Evolutionary conservation across 768 basidiomycete genomes (phyloP).

Genomic region (Postia placenta): DNA sequence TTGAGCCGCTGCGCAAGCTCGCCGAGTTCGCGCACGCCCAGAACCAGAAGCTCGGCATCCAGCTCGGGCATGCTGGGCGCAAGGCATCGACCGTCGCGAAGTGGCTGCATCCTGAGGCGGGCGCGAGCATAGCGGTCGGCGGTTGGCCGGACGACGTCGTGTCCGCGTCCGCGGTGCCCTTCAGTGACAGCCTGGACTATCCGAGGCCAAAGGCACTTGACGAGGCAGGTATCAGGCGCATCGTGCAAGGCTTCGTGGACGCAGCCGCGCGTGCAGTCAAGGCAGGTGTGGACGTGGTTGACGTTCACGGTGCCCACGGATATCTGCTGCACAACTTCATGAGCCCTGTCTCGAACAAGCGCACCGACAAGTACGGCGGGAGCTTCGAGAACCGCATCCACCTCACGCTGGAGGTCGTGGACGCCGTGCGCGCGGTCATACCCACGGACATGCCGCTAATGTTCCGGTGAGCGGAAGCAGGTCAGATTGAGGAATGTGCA

Average conservation of each 20-base stretch:
- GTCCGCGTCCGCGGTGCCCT: conserved; percentile 48
- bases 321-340: conserved; percentile 27
- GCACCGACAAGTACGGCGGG: conserved; percentile 44
- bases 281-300: conserved; percentile 37
- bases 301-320: conserved; percentile 19
- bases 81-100: conserved; percentile 59
- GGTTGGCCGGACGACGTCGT: conserved; percentile 30
- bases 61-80: conserved; percentile 69
- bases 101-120: conserved; percentile 46
- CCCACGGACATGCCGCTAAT: conserved; percentile 63
- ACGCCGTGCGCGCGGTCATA: conserved; percentile 55
- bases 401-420: conserved; percentile 55
- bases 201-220: background rate
- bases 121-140: conserved; percentile 30
- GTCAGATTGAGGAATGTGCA: background rate
- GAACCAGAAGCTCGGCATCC: conserved; percentile 62
- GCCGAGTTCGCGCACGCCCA: conserved; percentile 67
- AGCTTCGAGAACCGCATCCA: conserved; percentile 44
- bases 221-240: background rate
- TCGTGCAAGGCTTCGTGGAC: conserved; percentile 1
- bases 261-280: conserved; percentile 42
- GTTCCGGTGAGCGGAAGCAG: conserved; percentile 40
- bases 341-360: conserved; percentile 31
- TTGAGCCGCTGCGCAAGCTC: conserved; percentile 37
- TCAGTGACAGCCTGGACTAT: conserved; percentile 36